These are phyloP conservation scores for Eragrostis nindensis DNA, from an alignment of 176 grass and related monocot genomes.

Conservation along the genomic window DNA sequence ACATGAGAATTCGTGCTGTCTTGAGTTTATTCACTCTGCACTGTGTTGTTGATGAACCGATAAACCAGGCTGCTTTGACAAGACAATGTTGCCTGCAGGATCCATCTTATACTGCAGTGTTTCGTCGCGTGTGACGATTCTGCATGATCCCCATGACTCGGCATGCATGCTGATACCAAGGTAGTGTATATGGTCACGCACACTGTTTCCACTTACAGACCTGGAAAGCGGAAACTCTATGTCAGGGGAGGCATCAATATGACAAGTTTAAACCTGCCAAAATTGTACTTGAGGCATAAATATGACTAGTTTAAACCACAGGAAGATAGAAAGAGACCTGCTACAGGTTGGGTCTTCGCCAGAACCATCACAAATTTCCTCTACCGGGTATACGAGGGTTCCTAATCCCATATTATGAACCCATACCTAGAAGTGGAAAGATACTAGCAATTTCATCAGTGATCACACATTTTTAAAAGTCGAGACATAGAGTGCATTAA, in stretches of 20 bases:
- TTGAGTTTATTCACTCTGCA: constrained; percentile 35
- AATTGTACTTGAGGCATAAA: background rate
- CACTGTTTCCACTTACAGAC: constrained; percentile 77
- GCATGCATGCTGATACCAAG: constrained; percentile 67
- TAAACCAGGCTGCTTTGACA: constrained; percentile 51
- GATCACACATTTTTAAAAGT: background rate
- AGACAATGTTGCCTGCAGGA: constrained; percentile 44
- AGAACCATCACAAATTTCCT: constrained; percentile 81
- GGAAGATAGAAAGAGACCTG: constrained; percentile 49
- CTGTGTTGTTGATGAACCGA: constrained; percentile 35
- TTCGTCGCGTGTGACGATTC: constrained; percentile 55
- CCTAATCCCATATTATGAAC: constrained; percentile 60
- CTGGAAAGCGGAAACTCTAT: constrained; percentile 37
- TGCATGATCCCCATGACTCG: constrained; percentile 59
- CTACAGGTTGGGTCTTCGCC: constrained; percentile 85
- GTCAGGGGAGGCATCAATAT: background rate
- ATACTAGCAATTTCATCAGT: background rate
- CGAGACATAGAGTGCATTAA: background rate
- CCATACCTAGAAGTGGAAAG: constrained; percentile 66
- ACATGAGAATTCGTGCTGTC: constrained; percentile 1
- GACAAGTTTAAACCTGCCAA: background rate
- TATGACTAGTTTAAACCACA: background rate
- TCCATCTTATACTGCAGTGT: constrained; percentile 48
- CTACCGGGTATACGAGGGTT: constrained; percentile 54
- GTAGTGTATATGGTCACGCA: constrained; percentile 72